These are phyloP conservation scores for Pythium pyrilobum DNA, from an alignment of 352 stramenopile species.

Conservation along the genomic window DNA sequence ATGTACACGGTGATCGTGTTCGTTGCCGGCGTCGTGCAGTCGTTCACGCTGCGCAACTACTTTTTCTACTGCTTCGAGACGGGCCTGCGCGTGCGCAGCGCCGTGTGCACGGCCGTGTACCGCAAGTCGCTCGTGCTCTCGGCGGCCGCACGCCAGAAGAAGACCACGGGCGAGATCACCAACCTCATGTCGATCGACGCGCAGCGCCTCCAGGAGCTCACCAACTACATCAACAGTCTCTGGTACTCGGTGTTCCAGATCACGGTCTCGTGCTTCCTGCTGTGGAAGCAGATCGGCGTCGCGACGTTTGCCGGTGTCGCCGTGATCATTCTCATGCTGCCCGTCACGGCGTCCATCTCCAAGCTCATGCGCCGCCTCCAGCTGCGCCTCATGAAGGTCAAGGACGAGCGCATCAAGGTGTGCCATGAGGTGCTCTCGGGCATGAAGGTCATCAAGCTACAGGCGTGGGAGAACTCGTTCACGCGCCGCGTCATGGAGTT, in stretches of 20 bases:
- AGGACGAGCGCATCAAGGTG: conserved; percentile 93
- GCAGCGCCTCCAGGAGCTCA: conserved; percentile 93
- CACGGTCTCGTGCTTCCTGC: conserved; percentile 10
- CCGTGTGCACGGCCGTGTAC: conserved; percentile 69
- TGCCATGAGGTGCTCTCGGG: conserved; percentile 91
- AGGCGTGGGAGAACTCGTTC: conserved; percentile 92
- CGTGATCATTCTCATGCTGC: conserved; percentile 73
- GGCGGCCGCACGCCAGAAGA: conserved; percentile 62
- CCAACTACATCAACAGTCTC: conserved; percentile 23
- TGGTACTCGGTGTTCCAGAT: conserved; percentile 14
- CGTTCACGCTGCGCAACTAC: conserved; percentile 66
- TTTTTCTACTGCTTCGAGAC: conserved; percentile 78
- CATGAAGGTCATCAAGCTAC: conserved; percentile 96
- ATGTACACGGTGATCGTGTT: conserved; percentile 60
- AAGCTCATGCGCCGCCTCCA: conserved; percentile 11
- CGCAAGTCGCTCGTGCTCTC: conserved; percentile 84
- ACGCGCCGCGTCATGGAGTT: conserved; percentile 41
- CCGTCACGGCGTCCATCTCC: not conserved
- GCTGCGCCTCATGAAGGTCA: conserved; percentile 78
- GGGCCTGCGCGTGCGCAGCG: conserved; percentile 62
- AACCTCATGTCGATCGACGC: conserved; percentile 98
- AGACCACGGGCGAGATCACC: conserved; percentile 92
- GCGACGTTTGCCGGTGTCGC: conserved; percentile 86
- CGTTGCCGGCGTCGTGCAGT: conserved; percentile 53
- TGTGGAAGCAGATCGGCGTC: conserved; percentile 69